Conservation (phyloP, 179 eudicot genomes). For the Beta corolliflora region DNA sequence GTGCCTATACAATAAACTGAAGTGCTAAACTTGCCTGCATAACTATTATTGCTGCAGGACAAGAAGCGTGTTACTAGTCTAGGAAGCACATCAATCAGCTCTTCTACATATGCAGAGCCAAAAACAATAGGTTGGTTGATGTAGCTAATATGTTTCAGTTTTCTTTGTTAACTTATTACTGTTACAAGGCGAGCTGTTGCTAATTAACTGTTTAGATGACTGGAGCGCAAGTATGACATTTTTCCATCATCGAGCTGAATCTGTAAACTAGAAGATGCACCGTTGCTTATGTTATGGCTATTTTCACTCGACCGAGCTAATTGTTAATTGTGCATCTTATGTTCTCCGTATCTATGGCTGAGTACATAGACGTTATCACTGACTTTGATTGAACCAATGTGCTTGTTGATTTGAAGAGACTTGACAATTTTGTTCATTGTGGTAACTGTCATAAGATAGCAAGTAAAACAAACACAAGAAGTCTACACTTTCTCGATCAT, state of each 20-base stretch:
- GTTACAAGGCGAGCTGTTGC: not conserved
- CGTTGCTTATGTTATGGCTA: not conserved
- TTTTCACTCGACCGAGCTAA: too few relatives aligned
- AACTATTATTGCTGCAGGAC: conserved; percentile 22
- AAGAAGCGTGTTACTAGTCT: conserved; percentile 10
- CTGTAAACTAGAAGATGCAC: not conserved
- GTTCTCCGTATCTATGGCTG: not conserved
- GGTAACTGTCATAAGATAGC: not conserved
- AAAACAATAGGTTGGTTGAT: conserved; percentile 21
- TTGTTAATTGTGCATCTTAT: too few relatives aligned
- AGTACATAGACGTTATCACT: not conserved
- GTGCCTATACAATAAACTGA: not conserved
- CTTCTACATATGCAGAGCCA: conserved; percentile 4
- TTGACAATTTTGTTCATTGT: not conserved
- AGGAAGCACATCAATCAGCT: conserved; percentile 13
- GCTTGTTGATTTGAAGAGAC: not conserved
- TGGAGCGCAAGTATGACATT: not conserved
- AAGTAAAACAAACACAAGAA: not conserved
- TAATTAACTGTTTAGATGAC: not conserved
- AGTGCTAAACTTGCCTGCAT: conserved; percentile 14
- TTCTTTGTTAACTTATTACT: not conserved
- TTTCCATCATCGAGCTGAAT: not conserved
- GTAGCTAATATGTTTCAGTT: not conserved
- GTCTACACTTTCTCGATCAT: not conserved
- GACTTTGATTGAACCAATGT: conserved; percentile 1